Evolutionary conservation across 768 basidiomycete genomes (phyloP).

Genomic region (Gloeophyllum trabeum): DNA sequence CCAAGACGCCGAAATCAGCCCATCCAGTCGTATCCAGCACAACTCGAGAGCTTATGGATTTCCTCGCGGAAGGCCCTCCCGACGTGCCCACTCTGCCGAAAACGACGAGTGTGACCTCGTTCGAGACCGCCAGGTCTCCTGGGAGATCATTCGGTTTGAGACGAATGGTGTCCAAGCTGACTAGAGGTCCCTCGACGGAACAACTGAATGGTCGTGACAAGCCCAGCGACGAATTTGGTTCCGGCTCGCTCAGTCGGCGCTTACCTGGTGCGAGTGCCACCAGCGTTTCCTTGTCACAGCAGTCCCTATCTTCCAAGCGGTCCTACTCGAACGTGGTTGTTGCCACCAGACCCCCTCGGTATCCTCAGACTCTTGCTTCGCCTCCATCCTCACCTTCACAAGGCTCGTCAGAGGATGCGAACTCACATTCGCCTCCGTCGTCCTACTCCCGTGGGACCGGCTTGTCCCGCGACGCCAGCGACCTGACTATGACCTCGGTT

Average conservation of each 20-base stretch:
- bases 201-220: neutral
- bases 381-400: slow-evolving; percentile 8
- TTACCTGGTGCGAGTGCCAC: neutral
- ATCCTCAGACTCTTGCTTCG: slow-evolving; percentile 4
- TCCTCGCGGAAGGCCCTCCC: slow-evolving; percentile 47
- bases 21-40: slow-evolving; percentile 26
- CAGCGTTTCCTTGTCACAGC: neutral
- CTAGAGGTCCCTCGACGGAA: slow-evolving; percentile 11
- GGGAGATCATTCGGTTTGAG: slow-evolving; percentile 48
- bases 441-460: neutral
- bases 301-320: neutral
- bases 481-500: no score
- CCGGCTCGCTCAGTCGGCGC: no score
- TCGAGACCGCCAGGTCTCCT: slow-evolving; percentile 21
- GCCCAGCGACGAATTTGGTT: no score
- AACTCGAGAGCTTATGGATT: slow-evolving; percentile 41
- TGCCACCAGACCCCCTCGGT: slow-evolving; percentile 1
- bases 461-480: no score
- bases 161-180: slow-evolving; percentile 76
- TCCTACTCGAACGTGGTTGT: neutral
- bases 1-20: slow-evolving; percentile 2
- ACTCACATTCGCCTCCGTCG: neutral
- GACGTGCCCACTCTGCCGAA: slow-evolving; percentile 21
- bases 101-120: slow-evolving; percentile 31
- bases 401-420: slow-evolving; percentile 7